Evolutionary conservation across 2,329 filamentous ascomycete species (phyloP).

Genomic region (Sporothrix brunneoviolacea): DNA sequence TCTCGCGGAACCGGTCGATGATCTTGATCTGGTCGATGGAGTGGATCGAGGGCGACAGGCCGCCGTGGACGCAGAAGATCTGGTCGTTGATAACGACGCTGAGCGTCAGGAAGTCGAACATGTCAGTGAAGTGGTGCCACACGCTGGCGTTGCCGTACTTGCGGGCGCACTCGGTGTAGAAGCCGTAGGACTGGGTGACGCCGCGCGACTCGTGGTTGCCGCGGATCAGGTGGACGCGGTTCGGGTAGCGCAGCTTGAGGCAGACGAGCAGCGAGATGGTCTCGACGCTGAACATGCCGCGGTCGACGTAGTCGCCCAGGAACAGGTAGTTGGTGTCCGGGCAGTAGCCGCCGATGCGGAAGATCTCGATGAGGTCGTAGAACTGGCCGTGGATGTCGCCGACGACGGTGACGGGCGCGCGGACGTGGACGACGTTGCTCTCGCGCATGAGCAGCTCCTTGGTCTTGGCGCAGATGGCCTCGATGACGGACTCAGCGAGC

Average conservation of each 20-base stretch:
- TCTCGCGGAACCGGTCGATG: conserved; percentile 97
- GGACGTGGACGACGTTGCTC: conserved; percentile 98
- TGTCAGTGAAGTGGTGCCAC: conserved; percentile 99
- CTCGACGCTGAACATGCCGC: conserved; percentile 96
- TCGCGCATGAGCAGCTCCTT: conserved; percentile 99
- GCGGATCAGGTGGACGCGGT: conserved; percentile 90
- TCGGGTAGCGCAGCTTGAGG: conserved; percentile 91
- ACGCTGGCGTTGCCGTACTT: conserved; percentile 99
- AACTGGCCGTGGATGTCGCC: conserved; percentile 99
- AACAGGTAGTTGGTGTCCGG: conserved; percentile 98
- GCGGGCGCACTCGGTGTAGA: conserved; percentile 95
- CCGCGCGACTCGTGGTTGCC: conserved; percentile 97
- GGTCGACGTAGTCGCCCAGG: conserved; percentile 95
- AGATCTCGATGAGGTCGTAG: conserved; percentile 98
- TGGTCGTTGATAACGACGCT: conserved; percentile 98
- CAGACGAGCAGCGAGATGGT: conserved; percentile 97
- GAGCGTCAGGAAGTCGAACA: conserved; percentile 97
- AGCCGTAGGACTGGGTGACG: conserved; percentile 97
- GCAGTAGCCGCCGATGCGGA: conserved; percentile 94
- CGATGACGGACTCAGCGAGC: conserved; percentile 90
- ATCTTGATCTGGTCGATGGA: conserved; percentile 99
- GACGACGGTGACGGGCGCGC: conserved; percentile 91
- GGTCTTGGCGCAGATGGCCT: conserved; percentile 98
- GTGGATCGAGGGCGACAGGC: conserved; percentile 83
- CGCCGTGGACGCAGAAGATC: conserved; percentile 97